A percentile compares a stretch with the other conserved stretches of the same genome.
phyloP scores from a whole-genome alignment of 2,329 filamentous ascomycete species.

The Penicillium sp. region DNA sequence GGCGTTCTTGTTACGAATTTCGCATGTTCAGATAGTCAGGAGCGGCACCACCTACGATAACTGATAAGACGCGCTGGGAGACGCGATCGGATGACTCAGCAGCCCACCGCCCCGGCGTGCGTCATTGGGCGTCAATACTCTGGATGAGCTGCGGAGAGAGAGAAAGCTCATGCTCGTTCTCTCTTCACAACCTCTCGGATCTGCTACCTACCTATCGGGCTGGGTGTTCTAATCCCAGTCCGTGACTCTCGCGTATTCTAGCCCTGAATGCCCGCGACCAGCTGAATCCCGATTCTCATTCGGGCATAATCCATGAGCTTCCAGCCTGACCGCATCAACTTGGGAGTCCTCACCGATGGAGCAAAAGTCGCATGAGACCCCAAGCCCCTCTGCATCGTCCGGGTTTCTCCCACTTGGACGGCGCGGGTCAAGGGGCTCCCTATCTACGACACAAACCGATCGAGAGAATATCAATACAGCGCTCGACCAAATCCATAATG shows the following conservation, averaged over 20 bases:
- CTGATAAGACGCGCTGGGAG: constrained; percentile 19
- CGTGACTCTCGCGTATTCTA: background rate
- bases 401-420: constrained; percentile 50
- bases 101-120: constrained; percentile 26
- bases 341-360: constrained; percentile 34
- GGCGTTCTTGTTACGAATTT: background rate
- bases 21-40: constrained; percentile 6
- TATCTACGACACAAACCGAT: constrained; percentile 59
- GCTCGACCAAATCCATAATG: constrained; percentile 84
- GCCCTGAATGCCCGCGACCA: constrained; percentile 16
- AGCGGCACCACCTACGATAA: constrained; percentile 17
- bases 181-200: constrained; percentile 3
- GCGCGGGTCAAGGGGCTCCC: constrained; percentile 55
- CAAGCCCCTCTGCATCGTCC: constrained; percentile 51
- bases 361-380: constrained; percentile 42
- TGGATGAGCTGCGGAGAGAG: constrained; percentile 23
- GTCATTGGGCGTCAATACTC: constrained; percentile 34
- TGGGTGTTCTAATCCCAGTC: constrained; percentile 4
- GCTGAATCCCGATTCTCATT: constrained; percentile 7
- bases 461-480: constrained; percentile 75
- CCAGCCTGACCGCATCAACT: constrained; percentile 17
- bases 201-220: background rate
- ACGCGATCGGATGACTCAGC: constrained; percentile 24
- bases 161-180: constrained; percentile 10
- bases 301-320: constrained; percentile 22